Conservation (phyloP, 2,329 filamentous ascomycete genomes). For the Trichophyton equinum region DNA sequence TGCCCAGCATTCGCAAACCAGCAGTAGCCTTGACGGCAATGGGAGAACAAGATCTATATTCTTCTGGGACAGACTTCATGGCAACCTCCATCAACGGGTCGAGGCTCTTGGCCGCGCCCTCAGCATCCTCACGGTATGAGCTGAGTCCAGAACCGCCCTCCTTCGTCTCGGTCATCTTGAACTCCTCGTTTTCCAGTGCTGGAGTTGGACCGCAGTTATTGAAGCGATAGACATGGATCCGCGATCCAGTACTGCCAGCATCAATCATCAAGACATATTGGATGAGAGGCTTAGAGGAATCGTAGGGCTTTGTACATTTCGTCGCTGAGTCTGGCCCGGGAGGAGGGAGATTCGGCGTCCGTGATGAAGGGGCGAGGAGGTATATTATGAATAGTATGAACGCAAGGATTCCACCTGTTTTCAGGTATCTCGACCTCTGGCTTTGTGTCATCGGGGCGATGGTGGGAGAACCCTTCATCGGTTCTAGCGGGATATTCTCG, state of each 20-base stretch:
- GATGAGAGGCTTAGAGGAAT: constrained; percentile 80
- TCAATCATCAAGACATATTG: constrained; percentile 99
- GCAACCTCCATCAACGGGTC: constrained; percentile 81
- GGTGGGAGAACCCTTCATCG: constrained; percentile 21
- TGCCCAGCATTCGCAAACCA: constrained; percentile 74
- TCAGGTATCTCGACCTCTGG: constrained; percentile 48
- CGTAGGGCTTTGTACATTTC: constrained; percentile 71
- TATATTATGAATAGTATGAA: constrained; percentile 47
- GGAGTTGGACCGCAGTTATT: constrained; percentile 97
- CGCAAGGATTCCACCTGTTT: constrained; percentile 48
- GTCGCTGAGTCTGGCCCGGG: constrained; percentile 31
- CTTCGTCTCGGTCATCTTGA: constrained; percentile 83
- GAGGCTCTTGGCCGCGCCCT: constrained; percentile 78
- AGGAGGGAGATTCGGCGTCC: constrained; percentile 8
- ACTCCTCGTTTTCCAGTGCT: constrained; percentile 82
- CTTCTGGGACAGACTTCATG: constrained; percentile 69
- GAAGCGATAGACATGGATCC: constrained; percentile 98
- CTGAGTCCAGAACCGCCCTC: constrained; percentile 69
- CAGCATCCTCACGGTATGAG: constrained; percentile 72
- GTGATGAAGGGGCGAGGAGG: constrained; percentile 37
- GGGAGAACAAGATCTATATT: constrained; percentile 81
- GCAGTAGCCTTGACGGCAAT: constrained; percentile 97
- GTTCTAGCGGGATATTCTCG: constrained; percentile 4
- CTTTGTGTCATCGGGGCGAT: constrained; percentile 48
- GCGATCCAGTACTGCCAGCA: constrained; percentile 90